Conservation (phyloP, 805 yeast species). For the Scheffersomyces amazonensis region DNA sequence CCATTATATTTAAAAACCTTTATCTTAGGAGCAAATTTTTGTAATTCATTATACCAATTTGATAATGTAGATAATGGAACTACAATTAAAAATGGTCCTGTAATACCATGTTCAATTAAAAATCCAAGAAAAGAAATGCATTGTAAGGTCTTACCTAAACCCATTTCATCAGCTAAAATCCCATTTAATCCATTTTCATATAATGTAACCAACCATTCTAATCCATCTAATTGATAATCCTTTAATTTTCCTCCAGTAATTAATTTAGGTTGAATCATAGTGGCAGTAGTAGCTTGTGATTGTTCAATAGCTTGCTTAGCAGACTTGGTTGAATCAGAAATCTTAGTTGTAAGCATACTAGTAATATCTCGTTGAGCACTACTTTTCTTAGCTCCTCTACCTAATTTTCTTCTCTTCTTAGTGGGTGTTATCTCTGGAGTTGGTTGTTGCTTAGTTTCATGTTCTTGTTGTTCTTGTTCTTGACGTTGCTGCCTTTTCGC, state of each 20-base stretch:
- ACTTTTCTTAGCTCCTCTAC: conserved; percentile 6
- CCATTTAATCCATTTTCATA: conserved; percentile 95
- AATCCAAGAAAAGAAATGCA: conserved; percentile 77
- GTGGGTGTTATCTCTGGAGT: conserved; percentile 15
- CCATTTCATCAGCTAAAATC: conserved; percentile 97
- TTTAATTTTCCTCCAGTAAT: conserved; percentile 57
- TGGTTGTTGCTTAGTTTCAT: conserved; percentile 5
- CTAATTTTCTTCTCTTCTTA: conserved; percentile 14
- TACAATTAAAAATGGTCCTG: conserved; percentile 75
- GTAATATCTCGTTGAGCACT: conserved; percentile 10
- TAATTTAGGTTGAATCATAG: conserved; percentile 24
- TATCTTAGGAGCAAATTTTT: conserved; percentile 68
- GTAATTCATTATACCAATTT: conserved; percentile 79
- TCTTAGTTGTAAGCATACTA: conserved; percentile 15
- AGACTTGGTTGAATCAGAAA: conserved; percentile 13
- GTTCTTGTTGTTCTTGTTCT: conserved; percentile 13
- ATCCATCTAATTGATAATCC: conserved; percentile 84
- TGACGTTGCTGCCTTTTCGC: conserved; percentile 4
- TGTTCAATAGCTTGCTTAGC: conserved; percentile 22
- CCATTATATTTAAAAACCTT: conserved; percentile 67
- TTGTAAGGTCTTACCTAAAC: conserved; percentile 90
- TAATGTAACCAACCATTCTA: conserved; percentile 84
- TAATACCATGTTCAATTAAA: conserved; percentile 71
- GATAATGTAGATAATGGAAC: conserved; percentile 83
- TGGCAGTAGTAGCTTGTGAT: conserved; percentile 13